Base-by-base conservation (phyloP, 345 rosid genomes). In the Iberis pinnata region DNA sequence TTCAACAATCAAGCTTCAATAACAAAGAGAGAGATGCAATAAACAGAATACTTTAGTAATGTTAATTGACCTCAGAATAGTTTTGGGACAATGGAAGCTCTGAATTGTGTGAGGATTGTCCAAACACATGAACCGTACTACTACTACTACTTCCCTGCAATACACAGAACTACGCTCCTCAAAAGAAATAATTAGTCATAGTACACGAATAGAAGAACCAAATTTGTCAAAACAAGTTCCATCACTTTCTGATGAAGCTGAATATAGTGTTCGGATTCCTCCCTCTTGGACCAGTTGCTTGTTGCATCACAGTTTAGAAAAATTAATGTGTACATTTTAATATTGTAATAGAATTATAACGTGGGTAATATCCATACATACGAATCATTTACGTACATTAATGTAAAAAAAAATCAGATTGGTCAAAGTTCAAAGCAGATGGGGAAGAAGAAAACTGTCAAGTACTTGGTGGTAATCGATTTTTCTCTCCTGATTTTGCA, bases 391-490 rank as follows among this genome's bases (percentile, higher is more conserved):
- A n/a, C n/a, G n/a, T 24, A 24, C 27, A 24, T 24, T 24, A 24
- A 7, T 4, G 1, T 3, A 24, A 26, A 26, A 26, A 26, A 2
- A 26, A 1, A 2, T 26, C 15, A 36, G 8, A 17, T 18, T 55
- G 27, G 3, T 42, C 12, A 40, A 40, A 13, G 12, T 18, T 56
- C 13, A 36, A 22, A 12, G 32, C 8, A 10, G 17, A n/a, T 50
- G 58, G 72, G 61, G 81, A 75, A 52, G 43, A 72, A 61, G 41
- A 53, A 67, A 22, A 53, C 32, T 25, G 76, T 77, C 5, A 70
- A 72, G 25, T 84, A 80, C 71, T 75, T 35, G 8, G 75, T 80
- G 82, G 67, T 63, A 63, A 62, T 33, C 1, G 12, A n/a, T 16
- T 15, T 18, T 9, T 14, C 39, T 47, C 27, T 54, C 7, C 8